Evolutionary conservation across 2,329 filamentous ascomycete species (phyloP).

Genomic region (Pseudocercospora ulei): DNA sequence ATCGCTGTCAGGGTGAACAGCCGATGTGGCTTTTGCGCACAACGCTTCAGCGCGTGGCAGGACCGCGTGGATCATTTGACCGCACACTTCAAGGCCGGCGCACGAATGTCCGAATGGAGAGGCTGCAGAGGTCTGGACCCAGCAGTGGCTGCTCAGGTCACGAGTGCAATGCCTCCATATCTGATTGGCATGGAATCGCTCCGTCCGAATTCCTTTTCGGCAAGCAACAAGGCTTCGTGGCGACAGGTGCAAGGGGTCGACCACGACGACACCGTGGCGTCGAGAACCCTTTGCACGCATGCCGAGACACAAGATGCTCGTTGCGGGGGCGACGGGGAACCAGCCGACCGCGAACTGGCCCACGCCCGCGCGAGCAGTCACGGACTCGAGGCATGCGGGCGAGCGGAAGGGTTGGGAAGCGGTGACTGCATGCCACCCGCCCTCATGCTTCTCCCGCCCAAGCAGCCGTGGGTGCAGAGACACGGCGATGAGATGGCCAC

Average conservation of each 20-base stretch:
- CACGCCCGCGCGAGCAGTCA: constrained; percentile 13
- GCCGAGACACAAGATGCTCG: constrained; percentile 12
- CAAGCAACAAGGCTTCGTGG: constrained; percentile 31
- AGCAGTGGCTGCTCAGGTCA: constrained; percentile 42
- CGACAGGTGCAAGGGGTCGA: constrained; percentile 11
- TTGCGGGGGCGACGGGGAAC: constrained; percentile 7
- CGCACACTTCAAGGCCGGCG: constrained; percentile 47
- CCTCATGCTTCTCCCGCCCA: constrained; percentile 1
- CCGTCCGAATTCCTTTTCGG: constrained; percentile 43
- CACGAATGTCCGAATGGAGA: constrained; percentile 47
- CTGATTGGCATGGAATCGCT: constrained; percentile 43
- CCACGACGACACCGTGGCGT: neutral
- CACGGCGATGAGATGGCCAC: constrained; percentile 27
- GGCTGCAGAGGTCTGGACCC: constrained; percentile 47
- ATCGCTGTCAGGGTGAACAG: constrained; percentile 47
- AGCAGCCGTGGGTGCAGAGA: constrained; percentile 22
- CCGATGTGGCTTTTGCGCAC: constrained; percentile 47
- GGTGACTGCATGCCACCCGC: constrained; percentile 6
- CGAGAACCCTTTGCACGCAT: neutral
- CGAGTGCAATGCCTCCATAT: constrained; percentile 46
- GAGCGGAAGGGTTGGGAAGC: constrained; percentile 14
- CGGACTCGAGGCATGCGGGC: constrained; percentile 14
- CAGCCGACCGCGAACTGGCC: constrained; percentile 5
- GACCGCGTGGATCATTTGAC: constrained; percentile 47
- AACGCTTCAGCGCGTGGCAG: constrained; percentile 44